Evolutionary conservation across 1,284 basidiomycete genomes (phyloP).

Genomic region (Puccinia sorghi): DNA sequence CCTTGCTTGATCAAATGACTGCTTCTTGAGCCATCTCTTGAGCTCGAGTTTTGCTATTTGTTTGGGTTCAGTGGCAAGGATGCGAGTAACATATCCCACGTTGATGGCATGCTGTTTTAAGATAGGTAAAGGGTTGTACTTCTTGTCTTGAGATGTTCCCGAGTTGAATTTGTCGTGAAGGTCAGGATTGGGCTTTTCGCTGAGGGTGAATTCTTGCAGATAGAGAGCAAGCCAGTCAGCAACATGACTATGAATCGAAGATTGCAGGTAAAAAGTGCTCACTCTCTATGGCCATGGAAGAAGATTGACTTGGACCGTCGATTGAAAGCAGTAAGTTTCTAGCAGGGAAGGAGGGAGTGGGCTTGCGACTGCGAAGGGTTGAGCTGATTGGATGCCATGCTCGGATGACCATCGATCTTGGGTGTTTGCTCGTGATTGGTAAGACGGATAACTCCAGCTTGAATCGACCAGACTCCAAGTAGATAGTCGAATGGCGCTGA

Average conservation of each 20-base stretch:
- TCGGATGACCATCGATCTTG: constrained; percentile 14
- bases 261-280: neutral
- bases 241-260: neutral
- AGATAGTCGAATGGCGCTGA: neutral
- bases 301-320: constrained; percentile 8
- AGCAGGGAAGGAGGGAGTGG: neutral
- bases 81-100: constrained; percentile 40
- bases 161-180: neutral
- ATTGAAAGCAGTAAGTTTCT: constrained; percentile 4
- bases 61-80: constrained; percentile 32
- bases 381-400: constrained; percentile 12
- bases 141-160: neutral
- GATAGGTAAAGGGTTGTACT: constrained; percentile 36
- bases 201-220: neutral
- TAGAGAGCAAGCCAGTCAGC: neutral
- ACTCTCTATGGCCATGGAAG: neutral
- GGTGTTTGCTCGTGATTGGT: neutral
- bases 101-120: constrained; percentile 35
- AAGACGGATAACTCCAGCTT: neutral
- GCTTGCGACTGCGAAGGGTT: neutral
- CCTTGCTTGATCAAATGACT: constrained; percentile 8
- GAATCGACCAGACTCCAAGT: neutral
- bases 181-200: neutral
- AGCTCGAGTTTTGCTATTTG: constrained; percentile 40
- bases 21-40: constrained; percentile 43